Evolutionary conservation across 2,329 filamentous ascomycete genomes (phyloP).

Genomic region (Aureobasidium sp.): DNA sequence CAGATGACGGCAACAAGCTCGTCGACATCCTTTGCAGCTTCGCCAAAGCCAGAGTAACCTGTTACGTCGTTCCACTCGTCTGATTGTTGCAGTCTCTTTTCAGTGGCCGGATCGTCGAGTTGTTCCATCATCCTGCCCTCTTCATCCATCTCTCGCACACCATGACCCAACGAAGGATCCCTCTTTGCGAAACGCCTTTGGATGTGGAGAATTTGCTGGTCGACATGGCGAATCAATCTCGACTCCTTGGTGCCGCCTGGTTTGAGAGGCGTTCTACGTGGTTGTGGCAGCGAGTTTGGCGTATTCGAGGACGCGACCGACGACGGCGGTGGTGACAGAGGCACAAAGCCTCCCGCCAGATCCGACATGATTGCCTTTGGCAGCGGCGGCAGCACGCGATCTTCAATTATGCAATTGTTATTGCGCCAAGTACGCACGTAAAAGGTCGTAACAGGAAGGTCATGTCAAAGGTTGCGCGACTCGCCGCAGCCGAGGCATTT

Average conservation of each 20-base stretch:
- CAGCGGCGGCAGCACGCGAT: conserved; percentile 3
- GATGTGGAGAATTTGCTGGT: conserved; percentile 45
- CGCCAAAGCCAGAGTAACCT: conserved; percentile 57
- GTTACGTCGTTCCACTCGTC: conserved; percentile 32
- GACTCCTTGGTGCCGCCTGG: conserved; percentile 54
- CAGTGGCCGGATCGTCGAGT: conserved; percentile 7
- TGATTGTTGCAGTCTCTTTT: conserved; percentile 23
- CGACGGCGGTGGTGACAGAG: conserved; percentile 44
- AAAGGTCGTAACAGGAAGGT: conserved; percentile 2
- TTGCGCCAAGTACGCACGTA: background rate
- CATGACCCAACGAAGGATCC: conserved; percentile 20
- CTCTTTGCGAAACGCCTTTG: conserved; percentile 49
- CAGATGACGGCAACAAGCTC: conserved; percentile 72
- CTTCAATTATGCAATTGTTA: background rate
- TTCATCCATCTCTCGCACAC: conserved; percentile 15
- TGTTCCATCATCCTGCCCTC: conserved; percentile 16
- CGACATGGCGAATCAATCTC: conserved; percentile 51
- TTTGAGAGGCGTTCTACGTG: conserved; percentile 46
- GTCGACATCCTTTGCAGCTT: conserved; percentile 69
- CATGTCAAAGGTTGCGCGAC: background rate
- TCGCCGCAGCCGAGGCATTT: background rate
- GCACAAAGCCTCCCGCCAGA: conserved; percentile 13
- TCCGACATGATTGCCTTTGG: conserved; percentile 1
- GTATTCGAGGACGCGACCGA: conserved; percentile 36
- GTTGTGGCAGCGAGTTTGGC: conserved; percentile 42